Evolutionary conservation across 768 basidiomycete genomes (phyloP).

Genomic region (Termitomyces titanicus): DNA sequence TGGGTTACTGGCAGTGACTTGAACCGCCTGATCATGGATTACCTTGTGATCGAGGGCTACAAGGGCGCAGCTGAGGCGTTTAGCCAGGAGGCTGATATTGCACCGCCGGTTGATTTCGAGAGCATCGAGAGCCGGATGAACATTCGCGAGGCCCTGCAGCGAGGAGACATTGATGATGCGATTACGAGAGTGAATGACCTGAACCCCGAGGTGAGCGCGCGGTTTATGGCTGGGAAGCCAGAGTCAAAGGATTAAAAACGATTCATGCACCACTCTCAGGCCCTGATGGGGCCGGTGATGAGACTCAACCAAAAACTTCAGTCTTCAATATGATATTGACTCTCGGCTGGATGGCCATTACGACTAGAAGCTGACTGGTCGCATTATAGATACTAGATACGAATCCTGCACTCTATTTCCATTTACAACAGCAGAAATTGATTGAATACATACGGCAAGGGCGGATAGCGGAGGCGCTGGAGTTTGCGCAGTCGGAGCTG

Average conservation of each 20-base stretch:
- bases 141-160: conserved; percentile 90
- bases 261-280: conserved; percentile 99
- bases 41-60: conserved; percentile 96
- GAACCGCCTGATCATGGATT: conserved; percentile 94
- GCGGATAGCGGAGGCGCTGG: conserved; percentile 71
- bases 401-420: conserved; percentile 91
- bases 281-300: conserved; percentile 76
- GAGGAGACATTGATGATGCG: conserved; percentile 93
- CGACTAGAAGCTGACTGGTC: conserved; percentile 18
- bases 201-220: conserved; percentile 89
- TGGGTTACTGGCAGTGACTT: conserved; percentile 63
- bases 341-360: conserved; percentile 17
- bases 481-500: conserved; percentile 91
- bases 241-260: conserved; percentile 72
- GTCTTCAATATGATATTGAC: conserved; percentile 88
- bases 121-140: conserved; percentile 93
- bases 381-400: conserved; percentile 86
- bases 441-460: conserved; percentile 92
- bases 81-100: conserved; percentile 79
- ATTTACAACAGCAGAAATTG: conserved; percentile 91
- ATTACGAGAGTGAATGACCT: conserved; percentile 94
- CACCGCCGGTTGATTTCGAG: conserved; percentile 79
- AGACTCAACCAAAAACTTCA: conserved; percentile 82
- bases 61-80: conserved; percentile 96
- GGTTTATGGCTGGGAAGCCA: conserved; percentile 6